Percentiles rank a stretch among this genome's conserved stretches.
Conservation (phyloP, 31 red algal species). For the Bonnemaisonia californica region DNA sequence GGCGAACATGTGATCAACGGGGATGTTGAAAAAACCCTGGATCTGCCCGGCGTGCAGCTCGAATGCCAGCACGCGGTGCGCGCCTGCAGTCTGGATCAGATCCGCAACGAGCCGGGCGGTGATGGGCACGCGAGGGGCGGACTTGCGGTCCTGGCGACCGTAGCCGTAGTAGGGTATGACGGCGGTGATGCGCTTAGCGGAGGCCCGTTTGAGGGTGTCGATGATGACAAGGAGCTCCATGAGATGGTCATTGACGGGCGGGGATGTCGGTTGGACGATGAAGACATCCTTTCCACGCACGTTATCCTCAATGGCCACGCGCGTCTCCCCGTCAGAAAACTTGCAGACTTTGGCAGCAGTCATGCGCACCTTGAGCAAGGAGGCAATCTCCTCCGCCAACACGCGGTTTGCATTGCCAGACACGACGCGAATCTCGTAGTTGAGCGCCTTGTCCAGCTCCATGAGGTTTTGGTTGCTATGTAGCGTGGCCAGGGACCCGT, state of each 20-base stretch:
- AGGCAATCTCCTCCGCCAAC: slow-evolving; percentile 81
- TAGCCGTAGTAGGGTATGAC: slow-evolving; percentile 99
- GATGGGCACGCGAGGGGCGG: slow-evolving; percentile 93
- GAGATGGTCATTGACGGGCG: slow-evolving; percentile 94
- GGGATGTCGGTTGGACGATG: slow-evolving; percentile 93
- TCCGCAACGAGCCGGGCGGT: slow-evolving; percentile 90
- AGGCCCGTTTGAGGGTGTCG: slow-evolving; percentile 93
- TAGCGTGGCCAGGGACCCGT: slow-evolving; percentile 13
- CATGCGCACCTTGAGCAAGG: slow-evolving; percentile 64
- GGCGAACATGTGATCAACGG: slow-evolving; percentile 96
- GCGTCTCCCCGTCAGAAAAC: slow-evolving; percentile 98
- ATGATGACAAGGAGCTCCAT: slow-evolving; percentile 97
- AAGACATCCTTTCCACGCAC: slow-evolving; percentile 98
- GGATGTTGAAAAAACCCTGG: slow-evolving; percentile 99
- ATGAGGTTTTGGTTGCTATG: slow-evolving; percentile 35
- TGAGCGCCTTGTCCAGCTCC: slow-evolving; percentile 79
- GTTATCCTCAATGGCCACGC: slow-evolving; percentile 92
- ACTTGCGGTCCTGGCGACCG: slow-evolving; percentile 94
- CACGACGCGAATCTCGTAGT: slow-evolving; percentile 94
- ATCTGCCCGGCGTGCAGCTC: slow-evolving; percentile 99
- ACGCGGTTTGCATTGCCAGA: slow-evolving; percentile 89
- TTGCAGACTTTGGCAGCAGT: slow-evolving; percentile 64
- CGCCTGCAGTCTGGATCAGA: slow-evolving; percentile 90
- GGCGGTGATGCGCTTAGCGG: slow-evolving; percentile 96
- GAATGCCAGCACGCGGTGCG: slow-evolving; percentile 93